Evolutionary conservation across 2,329 filamentous ascomycete genomes (phyloP), one percentile per base, ranked within the genome.

Genomic region (Sclerotinia minor): DNA sequence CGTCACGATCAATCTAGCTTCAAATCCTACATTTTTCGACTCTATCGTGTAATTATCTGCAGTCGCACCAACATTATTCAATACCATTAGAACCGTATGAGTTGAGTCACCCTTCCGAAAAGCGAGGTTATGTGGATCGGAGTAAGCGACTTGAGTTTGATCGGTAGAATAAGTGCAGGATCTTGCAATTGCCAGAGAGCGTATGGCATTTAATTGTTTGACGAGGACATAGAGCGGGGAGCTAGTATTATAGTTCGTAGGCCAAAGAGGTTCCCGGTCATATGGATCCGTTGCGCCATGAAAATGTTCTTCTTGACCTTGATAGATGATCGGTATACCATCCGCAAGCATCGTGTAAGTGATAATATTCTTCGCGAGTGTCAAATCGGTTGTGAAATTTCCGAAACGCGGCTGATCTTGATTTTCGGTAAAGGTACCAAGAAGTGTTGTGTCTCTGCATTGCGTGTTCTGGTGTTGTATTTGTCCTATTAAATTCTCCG

Each of bases 251-350:
- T 80, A 83, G 0, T 2, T 77, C 77, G 65, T 65, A 0, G 79
- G 69, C 81, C 81, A 83, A 47, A 78, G 72, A 2, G 80, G 79
- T 72, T 82, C 81, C 4, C 81, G 80, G 70, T 82, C 80, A 44
- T 73, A 49, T 0, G 80, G 80, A 49, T 79, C 79, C 17, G 44
- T 70, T 4, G 64, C 70, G n/a, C 80, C 80, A 19, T 76, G 73
- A 72, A 79, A 81, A 72, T 82, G 80, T 68, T 85, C 83, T 73
- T 85, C 83, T 74, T 84, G 81, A 19, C 83, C 83, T 70, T 83
- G 77, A 71, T 85, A 85, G 47, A 84, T 67, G 70, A 84, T 82
- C 0, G 83, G 83, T 35, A 85, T 82, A 21, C 83, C 83, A 69
- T 84, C 80, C 24, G 75, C 73, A 35, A 85, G 78, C 66, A 85